Base-by-base conservation (phyloP, 805 yeast genomes). In the Monosporozyma unispora region DNA sequence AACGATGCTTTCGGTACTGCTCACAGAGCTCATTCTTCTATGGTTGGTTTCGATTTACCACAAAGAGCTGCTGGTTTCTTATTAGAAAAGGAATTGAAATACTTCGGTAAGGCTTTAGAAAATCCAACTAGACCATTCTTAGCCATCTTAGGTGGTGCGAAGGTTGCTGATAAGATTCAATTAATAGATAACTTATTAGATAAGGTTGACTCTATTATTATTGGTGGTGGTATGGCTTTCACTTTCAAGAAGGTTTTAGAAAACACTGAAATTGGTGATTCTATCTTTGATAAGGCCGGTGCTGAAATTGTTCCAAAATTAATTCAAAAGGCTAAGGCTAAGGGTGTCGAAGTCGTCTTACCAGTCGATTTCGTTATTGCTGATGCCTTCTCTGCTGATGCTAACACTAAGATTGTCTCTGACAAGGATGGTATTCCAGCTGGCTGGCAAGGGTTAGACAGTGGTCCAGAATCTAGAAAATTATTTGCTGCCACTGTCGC, bases 191-290 rank as follows among this genome's bases (percentile, higher is more conserved):
- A 90, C 82, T 78, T 82, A 73, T 80, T 93, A 66, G 93, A 91
- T 79, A 93, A 93, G 82, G 99, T 93, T 67, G 85, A 93, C 75
- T 74, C 83, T 57, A 78, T 93, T 69, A 88, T 93, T 74, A 82
- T 93, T 65, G 98, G 99, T 71, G 99, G 99, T 78, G 99, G 99
- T 77, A 93, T 93, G 99, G 93, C 99, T 54, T 93, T 91, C 85
- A 93, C 99, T 64, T 93, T 93, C 83, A 88, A 87, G 81, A 93
- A 93, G 81, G 85, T 91, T 49, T 67, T 89, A 55, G 87, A 88
- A 73, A 77, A 79, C 70, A 81, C 88, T 75, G 72, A 82, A 57
- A 93, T 93, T 61, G 99, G 99, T 72, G 76, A 83, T 72, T 93
- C 99, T 38, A 78, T 93, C 67, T 93, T 68, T 75, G 99, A 93